Conservation (phyloP, 768 basidiomycete species). For the Dioszegia crocea region DNA sequence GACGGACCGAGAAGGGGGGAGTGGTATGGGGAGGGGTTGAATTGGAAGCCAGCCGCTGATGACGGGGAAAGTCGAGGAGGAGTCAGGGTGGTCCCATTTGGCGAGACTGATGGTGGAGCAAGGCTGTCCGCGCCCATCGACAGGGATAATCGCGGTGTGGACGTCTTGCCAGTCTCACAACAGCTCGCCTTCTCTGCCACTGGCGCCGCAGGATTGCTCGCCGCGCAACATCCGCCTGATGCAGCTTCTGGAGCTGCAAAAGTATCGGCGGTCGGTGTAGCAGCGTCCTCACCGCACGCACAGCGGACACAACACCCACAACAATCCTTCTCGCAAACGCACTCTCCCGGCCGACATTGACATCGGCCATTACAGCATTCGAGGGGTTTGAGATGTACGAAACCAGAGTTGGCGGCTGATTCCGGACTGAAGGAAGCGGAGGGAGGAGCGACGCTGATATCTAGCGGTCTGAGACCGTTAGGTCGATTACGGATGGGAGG, state of each 20-base stretch:
- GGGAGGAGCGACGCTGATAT: slow-evolving; percentile 41
- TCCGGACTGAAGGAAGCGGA: slow-evolving; percentile 30
- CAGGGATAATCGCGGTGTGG: background rate
- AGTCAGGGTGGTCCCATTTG: background rate
- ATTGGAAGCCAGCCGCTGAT: slow-evolving; percentile 17
- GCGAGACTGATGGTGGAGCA: slow-evolving; percentile 2
- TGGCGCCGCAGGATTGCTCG: slow-evolving; percentile 3
- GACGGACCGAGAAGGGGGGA: slow-evolving; percentile 1
- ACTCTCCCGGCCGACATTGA: slow-evolving; percentile 45
- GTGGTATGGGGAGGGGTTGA: slow-evolving; percentile 9
- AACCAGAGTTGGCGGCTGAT: slow-evolving; percentile 31
- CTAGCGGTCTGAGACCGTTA: slow-evolving; percentile 26
- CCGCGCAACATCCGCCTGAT: slow-evolving; percentile 8
- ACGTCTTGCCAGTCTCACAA: slow-evolving; percentile 1
- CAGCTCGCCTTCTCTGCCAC: slow-evolving; percentile 8
- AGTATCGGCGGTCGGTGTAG: slow-evolving; percentile 14
- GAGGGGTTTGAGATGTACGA: slow-evolving; percentile 45
- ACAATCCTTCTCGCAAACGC: slow-evolving; percentile 47
- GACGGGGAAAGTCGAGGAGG: slow-evolving; percentile 3
- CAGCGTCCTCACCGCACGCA: slow-evolving; percentile 37
- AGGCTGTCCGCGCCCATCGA: background rate
- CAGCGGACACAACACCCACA: slow-evolving; percentile 49
- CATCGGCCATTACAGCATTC: slow-evolving; percentile 50
- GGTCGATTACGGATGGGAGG: slow-evolving; percentile 9
- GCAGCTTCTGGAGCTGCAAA: background rate